Conservation (phyloP, 2,329 filamentous ascomycete species). For the Trichoderma aggressivum region DNA sequence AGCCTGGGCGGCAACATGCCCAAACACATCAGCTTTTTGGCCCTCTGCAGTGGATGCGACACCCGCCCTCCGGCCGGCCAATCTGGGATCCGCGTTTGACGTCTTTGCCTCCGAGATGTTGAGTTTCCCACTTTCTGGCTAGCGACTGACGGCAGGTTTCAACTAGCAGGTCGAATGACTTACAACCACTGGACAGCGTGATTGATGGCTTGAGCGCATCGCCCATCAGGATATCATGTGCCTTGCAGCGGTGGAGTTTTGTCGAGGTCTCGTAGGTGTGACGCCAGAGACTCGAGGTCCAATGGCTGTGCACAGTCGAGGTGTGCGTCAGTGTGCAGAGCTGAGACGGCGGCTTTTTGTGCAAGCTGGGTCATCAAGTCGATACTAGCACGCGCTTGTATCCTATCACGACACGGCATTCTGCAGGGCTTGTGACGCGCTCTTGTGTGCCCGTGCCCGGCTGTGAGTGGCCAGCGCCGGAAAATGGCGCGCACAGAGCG, state of each 20-base stretch:
- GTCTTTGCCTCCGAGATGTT: background rate
- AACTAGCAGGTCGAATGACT: background rate
- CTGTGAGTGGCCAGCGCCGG: constrained; percentile 20
- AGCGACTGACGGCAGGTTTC: constrained; percentile 10
- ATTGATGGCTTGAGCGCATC: constrained; percentile 3
- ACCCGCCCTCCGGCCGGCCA: background rate
- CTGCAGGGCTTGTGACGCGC: constrained; percentile 37
- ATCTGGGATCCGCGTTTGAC: background rate
- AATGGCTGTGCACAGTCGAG: constrained; percentile 20
- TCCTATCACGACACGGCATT: constrained; percentile 34
- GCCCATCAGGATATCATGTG: constrained; percentile 20
- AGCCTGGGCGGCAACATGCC: constrained; percentile 11
- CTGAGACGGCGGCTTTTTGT: constrained; percentile 22
- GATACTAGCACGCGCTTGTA: background rate
- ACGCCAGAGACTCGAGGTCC: constrained; percentile 6
- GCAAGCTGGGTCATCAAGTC: constrained; percentile 22
- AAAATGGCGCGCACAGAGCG: constrained; percentile 20
- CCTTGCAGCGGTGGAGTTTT: constrained; percentile 22
- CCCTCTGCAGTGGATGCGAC: background rate
- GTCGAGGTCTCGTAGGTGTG: constrained; percentile 15
- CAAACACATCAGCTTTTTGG: background rate
- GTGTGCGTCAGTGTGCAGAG: constrained; percentile 19
- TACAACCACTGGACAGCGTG: constrained; percentile 6
- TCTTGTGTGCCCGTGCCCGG: constrained; percentile 30
- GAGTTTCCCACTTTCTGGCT: background rate